Conservation (phyloP, 257 asterid species). For the Plantago major region DNA sequence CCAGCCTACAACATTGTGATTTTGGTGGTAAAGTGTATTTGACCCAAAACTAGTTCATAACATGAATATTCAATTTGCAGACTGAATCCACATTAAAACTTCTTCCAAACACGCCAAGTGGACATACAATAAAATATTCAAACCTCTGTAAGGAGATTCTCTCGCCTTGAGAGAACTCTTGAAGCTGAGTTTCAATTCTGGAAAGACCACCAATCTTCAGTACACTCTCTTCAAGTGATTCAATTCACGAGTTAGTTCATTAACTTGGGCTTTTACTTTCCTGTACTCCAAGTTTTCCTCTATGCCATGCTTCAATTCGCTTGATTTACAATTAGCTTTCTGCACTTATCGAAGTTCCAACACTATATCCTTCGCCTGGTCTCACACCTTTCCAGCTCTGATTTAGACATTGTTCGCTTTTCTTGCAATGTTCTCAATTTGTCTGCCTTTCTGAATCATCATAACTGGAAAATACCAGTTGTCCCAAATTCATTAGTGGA, state of each 20-base stretch:
- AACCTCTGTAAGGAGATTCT: conserved; percentile 88
- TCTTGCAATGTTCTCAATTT: conserved; percentile 63
- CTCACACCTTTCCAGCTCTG: conserved; percentile 45
- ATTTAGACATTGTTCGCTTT: conserved; percentile 48
- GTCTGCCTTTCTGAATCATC: conserved; percentile 45
- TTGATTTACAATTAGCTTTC: conserved; percentile 49
- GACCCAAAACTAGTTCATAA: too few species aligned
- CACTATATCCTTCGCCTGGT: conserved; percentile 48
- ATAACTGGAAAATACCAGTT: conserved; percentile 46
- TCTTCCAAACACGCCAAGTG: neutral
- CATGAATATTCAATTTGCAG: too few species aligned
- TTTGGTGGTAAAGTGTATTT: too few species aligned
- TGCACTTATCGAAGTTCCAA: conserved; percentile 51
- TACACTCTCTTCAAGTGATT: conserved; percentile 63
- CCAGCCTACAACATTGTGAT: too few species aligned
- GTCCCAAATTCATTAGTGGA: conserved; percentile 7
- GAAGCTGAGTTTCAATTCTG: conserved; percentile 54
- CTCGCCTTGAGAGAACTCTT: conserved; percentile 65
- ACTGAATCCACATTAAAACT: neutral
- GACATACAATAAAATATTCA: conserved; percentile 17
- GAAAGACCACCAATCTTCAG: conserved; percentile 65
- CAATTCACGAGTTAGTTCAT: conserved; percentile 66
- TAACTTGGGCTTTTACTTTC: conserved; percentile 61
- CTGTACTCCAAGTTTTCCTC: conserved; percentile 80
- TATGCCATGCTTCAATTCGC: conserved; percentile 58